Percentiles rank a stretch among this genome's conserved stretches.
Evolutionary conservation across 345 rosid species (phyloP).

Genomic region (Rhodomyrtus tomentosa): DNA sequence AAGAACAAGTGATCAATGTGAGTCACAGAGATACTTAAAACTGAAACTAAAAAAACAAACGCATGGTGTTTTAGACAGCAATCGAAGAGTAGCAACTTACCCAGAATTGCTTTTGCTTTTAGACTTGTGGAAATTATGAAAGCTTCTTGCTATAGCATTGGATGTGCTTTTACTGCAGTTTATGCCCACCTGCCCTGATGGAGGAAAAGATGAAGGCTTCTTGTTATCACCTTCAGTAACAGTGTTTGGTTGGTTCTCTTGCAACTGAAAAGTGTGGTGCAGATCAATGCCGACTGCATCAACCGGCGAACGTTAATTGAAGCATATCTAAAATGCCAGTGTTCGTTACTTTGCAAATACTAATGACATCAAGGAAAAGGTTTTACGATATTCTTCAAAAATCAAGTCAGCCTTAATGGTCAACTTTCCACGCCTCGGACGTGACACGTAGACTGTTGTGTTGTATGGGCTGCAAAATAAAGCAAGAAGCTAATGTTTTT

Average conservation of each 20-base stretch:
- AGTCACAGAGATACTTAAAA: neutral
- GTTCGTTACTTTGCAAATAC: neutral
- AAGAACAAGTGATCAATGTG: neutral
- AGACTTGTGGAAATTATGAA: conserved; percentile 8
- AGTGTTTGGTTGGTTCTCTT: conserved; percentile 16
- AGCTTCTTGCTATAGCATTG: conserved; percentile 6
- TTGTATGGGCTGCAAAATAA: conserved; percentile 66
- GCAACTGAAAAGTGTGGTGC: conserved; percentile 47
- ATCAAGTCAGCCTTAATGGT: conserved; percentile 76
- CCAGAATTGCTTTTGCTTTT: conserved; percentile 11
- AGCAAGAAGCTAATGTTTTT: neutral
- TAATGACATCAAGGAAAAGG: neutral
- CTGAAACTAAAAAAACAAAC: neutral
- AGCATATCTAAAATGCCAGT: neutral
- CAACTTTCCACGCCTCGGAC: conserved; percentile 33
- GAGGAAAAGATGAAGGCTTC: conserved; percentile 26
- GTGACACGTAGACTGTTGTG: conserved; percentile 36
- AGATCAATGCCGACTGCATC: conserved; percentile 69
- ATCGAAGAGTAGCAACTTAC: conserved; percentile 18
- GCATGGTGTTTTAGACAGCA: neutral
- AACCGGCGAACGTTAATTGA: neutral
- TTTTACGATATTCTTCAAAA: conserved; percentile 79
- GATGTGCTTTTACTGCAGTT: conserved; percentile 8
- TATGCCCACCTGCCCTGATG: conserved; percentile 16
- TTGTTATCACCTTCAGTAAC: conserved; percentile 17